phyloP scores from a whole-genome alignment of 225 moss, liverwort and hornwort genomes.

The Climacium dendroides region DNA sequence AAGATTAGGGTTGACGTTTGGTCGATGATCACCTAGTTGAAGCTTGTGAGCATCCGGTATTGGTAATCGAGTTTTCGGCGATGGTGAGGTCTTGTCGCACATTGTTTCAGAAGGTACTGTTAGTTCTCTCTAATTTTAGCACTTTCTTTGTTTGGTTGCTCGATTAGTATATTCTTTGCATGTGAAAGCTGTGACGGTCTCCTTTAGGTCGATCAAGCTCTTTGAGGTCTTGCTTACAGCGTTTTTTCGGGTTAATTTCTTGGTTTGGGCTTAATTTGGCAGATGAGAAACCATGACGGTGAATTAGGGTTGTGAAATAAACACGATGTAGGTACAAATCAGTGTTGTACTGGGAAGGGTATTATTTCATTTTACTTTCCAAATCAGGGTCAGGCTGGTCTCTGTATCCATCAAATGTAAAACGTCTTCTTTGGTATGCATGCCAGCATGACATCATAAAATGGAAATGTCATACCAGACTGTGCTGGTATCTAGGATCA shows the following conservation, averaged over 20 bases:
- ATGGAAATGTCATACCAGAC: background rate
- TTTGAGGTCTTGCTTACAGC: background rate
- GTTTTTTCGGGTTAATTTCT: background rate
- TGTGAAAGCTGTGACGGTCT: background rate
- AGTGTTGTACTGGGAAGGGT: background rate
- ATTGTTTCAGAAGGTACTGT: background rate
- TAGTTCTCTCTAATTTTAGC: background rate
- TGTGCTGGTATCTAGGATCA: background rate
- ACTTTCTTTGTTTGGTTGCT: background rate
- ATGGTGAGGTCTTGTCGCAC: background rate
- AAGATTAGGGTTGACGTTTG: constrained; percentile 12
- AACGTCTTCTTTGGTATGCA: background rate
- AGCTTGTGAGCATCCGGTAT: background rate
- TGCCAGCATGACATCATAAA: background rate
- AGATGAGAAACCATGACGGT: background rate
- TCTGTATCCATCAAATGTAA: background rate
- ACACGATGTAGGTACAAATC: background rate
- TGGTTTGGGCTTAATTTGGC: background rate
- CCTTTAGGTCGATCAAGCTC: background rate
- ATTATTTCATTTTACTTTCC: background rate
- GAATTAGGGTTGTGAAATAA: background rate
- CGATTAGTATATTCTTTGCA: background rate
- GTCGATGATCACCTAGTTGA: background rate
- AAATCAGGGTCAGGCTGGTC: background rate
- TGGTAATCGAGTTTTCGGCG: background rate